phyloP scores from a whole-genome alignment of 441 rosid species.

The Brassica hybrid region DNA sequence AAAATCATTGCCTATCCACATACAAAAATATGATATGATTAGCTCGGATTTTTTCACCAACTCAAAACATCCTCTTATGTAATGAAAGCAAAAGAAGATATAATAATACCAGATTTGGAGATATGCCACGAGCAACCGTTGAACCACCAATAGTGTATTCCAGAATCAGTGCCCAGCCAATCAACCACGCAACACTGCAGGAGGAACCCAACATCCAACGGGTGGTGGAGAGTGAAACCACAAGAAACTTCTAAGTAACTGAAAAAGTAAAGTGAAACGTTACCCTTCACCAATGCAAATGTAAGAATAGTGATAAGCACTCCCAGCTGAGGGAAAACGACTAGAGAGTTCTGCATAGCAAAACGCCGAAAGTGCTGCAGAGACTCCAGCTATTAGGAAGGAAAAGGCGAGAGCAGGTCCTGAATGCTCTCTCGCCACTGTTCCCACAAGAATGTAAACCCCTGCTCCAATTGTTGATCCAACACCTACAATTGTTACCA shows the following conservation, averaged over 20 bases:
- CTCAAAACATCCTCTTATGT: background rate
- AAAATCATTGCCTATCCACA: constrained; percentile 73
- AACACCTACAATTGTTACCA: constrained; percentile 56
- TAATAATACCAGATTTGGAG: constrained; percentile 93
- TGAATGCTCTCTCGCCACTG: constrained; percentile 94
- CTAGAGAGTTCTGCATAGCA: constrained; percentile 96
- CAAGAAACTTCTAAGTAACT: background rate
- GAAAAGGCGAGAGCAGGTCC: constrained; percentile 89
- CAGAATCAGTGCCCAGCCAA: constrained; percentile 89
- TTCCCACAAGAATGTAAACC: constrained; percentile 91
- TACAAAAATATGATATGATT: constrained; percentile 24
- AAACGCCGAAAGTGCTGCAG: constrained; percentile 90
- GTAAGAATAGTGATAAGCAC: constrained; percentile 95
- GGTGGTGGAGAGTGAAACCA: too few species aligned
- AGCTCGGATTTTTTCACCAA: too few species aligned
- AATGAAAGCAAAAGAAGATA: background rate
- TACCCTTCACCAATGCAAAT: constrained; percentile 96
- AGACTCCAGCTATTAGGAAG: constrained; percentile 85
- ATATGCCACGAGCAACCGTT: constrained; percentile 94
- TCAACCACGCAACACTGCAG: constrained; percentile 90
- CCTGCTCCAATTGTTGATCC: constrained; percentile 98
- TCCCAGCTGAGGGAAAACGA: constrained; percentile 95
- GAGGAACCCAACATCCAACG: background rate
- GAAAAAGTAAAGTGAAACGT: background rate
- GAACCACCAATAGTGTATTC: constrained; percentile 95